phyloP scores from a whole-genome alignment of 2,329 filamentous ascomycete species.

The Hymenoscyphus salicellus region DNA sequence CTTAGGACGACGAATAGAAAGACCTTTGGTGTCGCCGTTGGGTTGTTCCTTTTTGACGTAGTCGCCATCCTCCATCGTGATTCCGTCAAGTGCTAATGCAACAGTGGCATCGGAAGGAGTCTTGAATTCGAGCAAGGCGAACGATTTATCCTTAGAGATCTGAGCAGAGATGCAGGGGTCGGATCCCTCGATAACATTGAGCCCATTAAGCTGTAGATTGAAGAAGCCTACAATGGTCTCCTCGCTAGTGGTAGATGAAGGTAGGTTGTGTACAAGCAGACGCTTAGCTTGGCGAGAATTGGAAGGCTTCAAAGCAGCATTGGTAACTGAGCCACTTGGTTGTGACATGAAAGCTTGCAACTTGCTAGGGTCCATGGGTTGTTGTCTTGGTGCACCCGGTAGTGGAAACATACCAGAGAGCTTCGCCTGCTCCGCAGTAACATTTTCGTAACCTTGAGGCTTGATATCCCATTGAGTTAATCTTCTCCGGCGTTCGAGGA shows the following conservation, averaged over 20 bases:
- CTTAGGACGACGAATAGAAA: constrained; percentile 83
- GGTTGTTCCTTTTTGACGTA: constrained; percentile 52
- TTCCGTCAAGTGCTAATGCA: constrained; percentile 84
- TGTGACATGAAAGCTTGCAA: constrained; percentile 95
- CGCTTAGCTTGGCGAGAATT: constrained; percentile 94
- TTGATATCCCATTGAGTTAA: constrained; percentile 99
- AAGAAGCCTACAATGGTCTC: constrained; percentile 81
- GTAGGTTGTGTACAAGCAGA: constrained; percentile 81
- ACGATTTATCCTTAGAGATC: constrained; percentile 72
- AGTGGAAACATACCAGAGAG: constrained; percentile 98
- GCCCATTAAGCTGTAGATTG: constrained; percentile 93
- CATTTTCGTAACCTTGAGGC: constrained; percentile 94
- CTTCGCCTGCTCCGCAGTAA: constrained; percentile 97
- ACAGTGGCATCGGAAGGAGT: constrained; percentile 83
- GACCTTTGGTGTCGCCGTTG: constrained; percentile 50
- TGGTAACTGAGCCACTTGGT: constrained; percentile 64
- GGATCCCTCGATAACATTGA: constrained; percentile 80
- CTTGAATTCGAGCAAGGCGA: constrained; percentile 90
- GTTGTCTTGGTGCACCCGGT: constrained; percentile 88
- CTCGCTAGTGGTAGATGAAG: constrained; percentile 63
- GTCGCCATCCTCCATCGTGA: constrained; percentile 76
- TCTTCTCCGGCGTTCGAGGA: constrained; percentile 83
- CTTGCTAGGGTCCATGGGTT: constrained; percentile 90
- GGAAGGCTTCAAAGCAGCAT: constrained; percentile 80
- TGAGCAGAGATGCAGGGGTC: constrained; percentile 86